Percentiles rank a stretch among this genome's conserved stretches.
phyloP scores from a whole-genome alignment of 2,329 filamentous ascomycete genomes.

The Dactylellina parvicollis region DNA sequence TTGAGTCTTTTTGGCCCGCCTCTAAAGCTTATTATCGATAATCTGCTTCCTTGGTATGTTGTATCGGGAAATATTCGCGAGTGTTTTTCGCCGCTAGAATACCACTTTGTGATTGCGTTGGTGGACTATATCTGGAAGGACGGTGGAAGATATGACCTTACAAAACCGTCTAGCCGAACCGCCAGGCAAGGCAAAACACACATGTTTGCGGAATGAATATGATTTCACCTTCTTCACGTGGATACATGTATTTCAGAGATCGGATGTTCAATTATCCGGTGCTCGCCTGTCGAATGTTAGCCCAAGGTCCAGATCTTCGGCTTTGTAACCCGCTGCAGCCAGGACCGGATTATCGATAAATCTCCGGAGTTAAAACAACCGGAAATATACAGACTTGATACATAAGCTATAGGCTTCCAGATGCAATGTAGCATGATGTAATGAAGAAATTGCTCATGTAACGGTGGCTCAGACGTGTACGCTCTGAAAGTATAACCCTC shows the following conservation, averaged over 20 bases:
- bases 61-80: conserved; percentile 41
- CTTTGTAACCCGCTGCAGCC: conserved; percentile 30
- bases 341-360: conserved; percentile 28
- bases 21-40: conserved; percentile 23
- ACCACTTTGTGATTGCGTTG: conserved; percentile 47
- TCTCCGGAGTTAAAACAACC: too few relatives aligned
- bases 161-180: conserved; percentile 48
- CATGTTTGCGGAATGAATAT: conserved; percentile 22
- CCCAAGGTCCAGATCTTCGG: conserved; percentile 39
- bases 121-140: conserved; percentile 50
- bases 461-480: conserved; percentile 30
- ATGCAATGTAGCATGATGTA: too few relatives aligned
- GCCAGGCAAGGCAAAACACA: conserved; percentile 37
- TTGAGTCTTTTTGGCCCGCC: conserved; percentile 30
- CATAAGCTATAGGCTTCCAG: too few relatives aligned
- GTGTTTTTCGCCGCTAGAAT: conserved; percentile 35
- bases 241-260: conserved; percentile 24
- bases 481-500: too few relatives aligned
- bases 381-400: too few relatives aligned
- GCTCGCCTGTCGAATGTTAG: conserved; percentile 23
- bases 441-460: conserved; percentile 19
- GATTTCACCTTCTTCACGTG: conserved; percentile 29
- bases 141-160: conserved; percentile 44
- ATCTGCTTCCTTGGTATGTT: conserved; percentile 10
- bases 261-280: conserved; percentile 48